Evolutionary conservation across 2,329 filamentous ascomycete genomes (phyloP).

Genomic region (Ascochyta fabae): DNA sequence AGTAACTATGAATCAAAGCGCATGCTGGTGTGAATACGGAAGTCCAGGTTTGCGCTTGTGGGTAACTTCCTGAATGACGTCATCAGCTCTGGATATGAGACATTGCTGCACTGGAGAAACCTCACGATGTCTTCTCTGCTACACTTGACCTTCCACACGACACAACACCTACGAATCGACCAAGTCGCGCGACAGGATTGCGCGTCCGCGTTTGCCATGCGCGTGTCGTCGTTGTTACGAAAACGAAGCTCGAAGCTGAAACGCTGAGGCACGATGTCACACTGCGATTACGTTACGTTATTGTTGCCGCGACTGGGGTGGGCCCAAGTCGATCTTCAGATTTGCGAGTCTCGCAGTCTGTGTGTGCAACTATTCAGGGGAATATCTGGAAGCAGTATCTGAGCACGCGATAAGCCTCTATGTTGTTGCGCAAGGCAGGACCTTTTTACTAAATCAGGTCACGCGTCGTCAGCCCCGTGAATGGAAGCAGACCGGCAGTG

Average conservation of each 20-base stretch:
- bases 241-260: conserved; percentile 50
- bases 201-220: conserved; percentile 54
- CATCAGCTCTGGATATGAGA: conserved; percentile 48
- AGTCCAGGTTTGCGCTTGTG: no score
- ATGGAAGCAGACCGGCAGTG: conserved; percentile 51
- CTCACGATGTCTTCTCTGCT: conserved; percentile 49
- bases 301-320: conserved; percentile 56
- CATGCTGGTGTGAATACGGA: conserved; percentile 1
- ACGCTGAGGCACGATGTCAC: conserved; percentile 47
- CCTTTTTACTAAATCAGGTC: conserved; percentile 43
- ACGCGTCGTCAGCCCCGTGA: conserved; percentile 41
- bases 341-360: conserved; percentile 53
- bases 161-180: conserved; percentile 48
- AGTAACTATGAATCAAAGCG: not conserved
- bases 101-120: conserved; percentile 55
- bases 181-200: conserved; percentile 35
- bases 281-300: conserved; percentile 54
- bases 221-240: conserved; percentile 55
- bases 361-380: conserved; percentile 56
- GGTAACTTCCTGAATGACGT: conserved; percentile 2
- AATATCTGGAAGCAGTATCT: conserved; percentile 56
- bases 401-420: conserved; percentile 61
- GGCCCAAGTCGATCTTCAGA: conserved; percentile 55
- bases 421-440: conserved; percentile 54
- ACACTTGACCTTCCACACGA: conserved; percentile 48